phyloP scores from a whole-genome alignment of 345 rosid species.

The Draba incana region DNA sequence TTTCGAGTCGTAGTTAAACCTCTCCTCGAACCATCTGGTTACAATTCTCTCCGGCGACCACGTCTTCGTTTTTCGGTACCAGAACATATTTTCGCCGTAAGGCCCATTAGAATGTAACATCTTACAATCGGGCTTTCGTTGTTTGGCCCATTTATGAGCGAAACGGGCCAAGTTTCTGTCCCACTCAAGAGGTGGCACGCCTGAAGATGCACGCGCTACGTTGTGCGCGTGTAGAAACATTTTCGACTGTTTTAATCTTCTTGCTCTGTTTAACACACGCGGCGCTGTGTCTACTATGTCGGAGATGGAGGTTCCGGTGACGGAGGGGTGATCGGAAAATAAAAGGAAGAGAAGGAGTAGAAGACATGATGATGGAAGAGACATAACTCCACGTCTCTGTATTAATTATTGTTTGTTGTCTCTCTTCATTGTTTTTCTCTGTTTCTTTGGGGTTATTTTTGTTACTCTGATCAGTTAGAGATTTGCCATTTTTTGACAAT shows the following conservation, averaged over 20 bases:
- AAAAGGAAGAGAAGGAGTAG: conserved; percentile 17
- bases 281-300: background rate
- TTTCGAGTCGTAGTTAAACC: conserved; percentile 26
- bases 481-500: background rate
- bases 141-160: conserved; percentile 35
- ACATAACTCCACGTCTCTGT: conserved; percentile 19
- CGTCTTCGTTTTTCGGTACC: conserved; percentile 35
- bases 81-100: conserved; percentile 59
- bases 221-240: conserved; percentile 49
- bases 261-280: conserved; percentile 27
- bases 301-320: conserved; percentile 9
- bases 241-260: conserved; percentile 6
- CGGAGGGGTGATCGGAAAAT: background rate
- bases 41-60: conserved; percentile 49
- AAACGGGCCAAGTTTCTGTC: conserved; percentile 37
- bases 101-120: conserved; percentile 48
- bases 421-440: conserved; percentile 3
- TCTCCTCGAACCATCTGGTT: conserved; percentile 47
- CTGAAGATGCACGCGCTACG: conserved; percentile 26
- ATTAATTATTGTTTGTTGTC: background rate
- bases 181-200: conserved; percentile 49
- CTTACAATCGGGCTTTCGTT: conserved; percentile 44
- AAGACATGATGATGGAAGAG: conserved; percentile 18
- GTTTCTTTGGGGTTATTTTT: conserved; percentile 3
- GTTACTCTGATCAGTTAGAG: conserved; percentile 23